Evolutionary conservation across 208 protist species (phyloP), one percentile per base, ranked within the genome.

Genomic region (Leishmania tropica): DNA sequence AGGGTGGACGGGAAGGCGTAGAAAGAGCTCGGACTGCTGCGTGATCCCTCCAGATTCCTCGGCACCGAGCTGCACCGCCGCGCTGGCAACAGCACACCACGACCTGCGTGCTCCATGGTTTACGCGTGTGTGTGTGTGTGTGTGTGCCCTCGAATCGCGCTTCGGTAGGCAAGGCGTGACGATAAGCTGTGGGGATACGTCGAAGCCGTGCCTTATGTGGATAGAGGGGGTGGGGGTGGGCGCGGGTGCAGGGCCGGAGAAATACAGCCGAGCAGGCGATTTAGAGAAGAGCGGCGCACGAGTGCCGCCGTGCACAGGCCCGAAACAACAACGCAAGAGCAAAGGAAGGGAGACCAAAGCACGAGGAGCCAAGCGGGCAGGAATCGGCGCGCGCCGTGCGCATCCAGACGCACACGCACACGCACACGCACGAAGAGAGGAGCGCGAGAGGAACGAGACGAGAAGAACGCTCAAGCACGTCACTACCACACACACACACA

Each of bases 1-100:
- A 88, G 51, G n/a, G 78, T 85, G 8, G 82, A 78, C 19, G 78
- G 80, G 37, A 84, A 81, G 54, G 73, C 65, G 80, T 80, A 83
- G 24, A 87, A 80, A 15, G 53, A 74, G 54, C 15, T 76, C 7
- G 75, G 80, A 31, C 13, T 37, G 54, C 47, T 40, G 80, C 76
- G 81, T 6, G 70, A 62, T 45, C 47, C 74, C 53, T 56, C 64
- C 35, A 76, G 64, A 58, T 62, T n/a, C 71, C 56, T 77, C 60
- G 81, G 81, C 0, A 58, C 71, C 47, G 81, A 85, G 68, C 71
- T 42, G n/a, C 76, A 85, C 70, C 81, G 81, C 56, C 75, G 81
- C 68, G 75, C 54, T 13, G 37, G 37, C 31, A 54, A 10, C 75
- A 31, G 37, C 53, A 28, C 47, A 21, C 31, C 37, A 19, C n/a